Percentiles rank a stretch among this genome's conserved stretches.
These are phyloP conservation scores for Arabis hirsuta DNA, from an alignment of 345 rosid genomes.

Conservation along the genomic window DNA sequence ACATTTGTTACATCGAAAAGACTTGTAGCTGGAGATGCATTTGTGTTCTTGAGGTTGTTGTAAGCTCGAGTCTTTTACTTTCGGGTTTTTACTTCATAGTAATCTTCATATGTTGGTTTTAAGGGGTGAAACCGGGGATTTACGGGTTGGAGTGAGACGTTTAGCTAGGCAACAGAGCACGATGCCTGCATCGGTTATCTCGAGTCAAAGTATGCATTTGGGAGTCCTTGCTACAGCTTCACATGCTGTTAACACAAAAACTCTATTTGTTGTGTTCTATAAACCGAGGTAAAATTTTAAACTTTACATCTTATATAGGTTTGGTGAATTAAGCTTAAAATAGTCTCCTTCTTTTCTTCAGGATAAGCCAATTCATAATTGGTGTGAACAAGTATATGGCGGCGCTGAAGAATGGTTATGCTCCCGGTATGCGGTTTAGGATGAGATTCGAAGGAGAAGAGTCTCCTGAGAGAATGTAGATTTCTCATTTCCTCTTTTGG, in stretches of 20 bases:
- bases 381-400: conserved; percentile 63
- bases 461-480: conserved; percentile 69
- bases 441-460: conserved; percentile 89
- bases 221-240: conserved; percentile 89
- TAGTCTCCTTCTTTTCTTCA: conserved; percentile 28
- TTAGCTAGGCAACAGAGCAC: conserved; percentile 55
- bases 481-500: conserved; percentile 2
- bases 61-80: background rate
- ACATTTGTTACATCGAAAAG: conserved; percentile 74
- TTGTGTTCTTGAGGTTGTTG: conserved; percentile 71
- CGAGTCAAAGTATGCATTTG: conserved; percentile 83
- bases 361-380: conserved; percentile 71
- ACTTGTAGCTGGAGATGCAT: conserved; percentile 73
- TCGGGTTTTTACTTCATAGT: conserved; percentile 9
- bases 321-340: conserved; percentile 5
- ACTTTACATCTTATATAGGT: background rate
- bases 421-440: conserved; percentile 71
- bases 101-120: conserved; percentile 18
- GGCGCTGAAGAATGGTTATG: conserved; percentile 51
- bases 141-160: conserved; percentile 71
- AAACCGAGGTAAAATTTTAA: conserved; percentile 63
- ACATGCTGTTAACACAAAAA: conserved; percentile 62
- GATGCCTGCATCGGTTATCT: conserved; percentile 71
- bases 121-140: conserved; percentile 62
- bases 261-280: conserved; percentile 71